These are phyloP conservation scores for Penicillium sclerotigenum DNA, from an alignment of 2,329 filamentous ascomycete genomes.

Conservation along the genomic window DNA sequence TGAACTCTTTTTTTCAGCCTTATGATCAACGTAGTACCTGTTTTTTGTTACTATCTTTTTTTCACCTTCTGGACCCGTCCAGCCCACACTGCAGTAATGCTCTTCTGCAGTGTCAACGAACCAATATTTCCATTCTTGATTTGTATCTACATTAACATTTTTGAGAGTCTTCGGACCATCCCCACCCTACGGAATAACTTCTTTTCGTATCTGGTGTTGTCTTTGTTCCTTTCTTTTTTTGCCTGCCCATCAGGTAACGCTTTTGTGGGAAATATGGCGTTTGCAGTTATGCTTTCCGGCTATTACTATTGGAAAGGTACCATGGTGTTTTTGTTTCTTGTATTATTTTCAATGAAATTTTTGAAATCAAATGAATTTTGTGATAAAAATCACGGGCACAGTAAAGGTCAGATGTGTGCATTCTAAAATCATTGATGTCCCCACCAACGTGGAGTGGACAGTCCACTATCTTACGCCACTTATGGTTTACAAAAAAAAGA, in stretches of 20 bases:
- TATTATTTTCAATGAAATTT: background rate
- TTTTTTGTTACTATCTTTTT: constrained; percentile 1
- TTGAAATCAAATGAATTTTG: background rate
- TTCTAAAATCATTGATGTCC: background rate
- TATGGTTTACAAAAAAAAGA: background rate
- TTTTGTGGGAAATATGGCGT: constrained; percentile 1
- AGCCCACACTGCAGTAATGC: background rate
- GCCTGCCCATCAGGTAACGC: background rate
- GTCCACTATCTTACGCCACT: background rate
- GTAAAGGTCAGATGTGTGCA: background rate
- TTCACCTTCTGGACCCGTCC: background rate
- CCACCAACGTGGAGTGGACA: background rate
- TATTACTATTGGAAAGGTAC: background rate
- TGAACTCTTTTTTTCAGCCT: background rate
- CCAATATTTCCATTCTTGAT: constrained; percentile 10
- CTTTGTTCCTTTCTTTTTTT: background rate
- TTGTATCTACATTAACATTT: constrained; percentile 16
- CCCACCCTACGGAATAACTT: background rate
- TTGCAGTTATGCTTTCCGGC: background rate
- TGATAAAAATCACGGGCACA: background rate
- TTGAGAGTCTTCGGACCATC: background rate
- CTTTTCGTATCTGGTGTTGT: constrained; percentile 4
- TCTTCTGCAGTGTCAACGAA: constrained; percentile 6
- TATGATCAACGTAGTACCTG: background rate
- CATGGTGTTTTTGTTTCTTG: background rate